These are phyloP conservation scores for Candida oleophila DNA, from an alignment of 805 yeast species.

Conservation along the genomic window DNA sequence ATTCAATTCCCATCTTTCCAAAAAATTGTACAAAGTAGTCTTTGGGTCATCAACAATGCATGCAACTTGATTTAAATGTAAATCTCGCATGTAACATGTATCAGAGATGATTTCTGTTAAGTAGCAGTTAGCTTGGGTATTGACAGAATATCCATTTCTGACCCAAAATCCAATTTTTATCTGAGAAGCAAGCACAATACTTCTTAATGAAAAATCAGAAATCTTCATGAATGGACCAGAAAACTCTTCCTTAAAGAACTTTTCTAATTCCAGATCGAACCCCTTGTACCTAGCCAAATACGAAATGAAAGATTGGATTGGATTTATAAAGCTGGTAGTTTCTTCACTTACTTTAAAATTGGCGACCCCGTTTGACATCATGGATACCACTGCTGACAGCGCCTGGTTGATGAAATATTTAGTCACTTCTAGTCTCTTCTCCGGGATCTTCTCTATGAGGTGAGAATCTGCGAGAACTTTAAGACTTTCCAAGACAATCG, in stretches of 20 bases:
- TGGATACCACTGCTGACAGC: constrained; percentile 15
- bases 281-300: constrained; percentile 37
- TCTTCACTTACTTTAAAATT: constrained; percentile 46
- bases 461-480: constrained; percentile 27
- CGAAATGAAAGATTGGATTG: constrained; percentile 57
- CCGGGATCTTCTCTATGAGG: constrained; percentile 2
- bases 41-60: constrained; percentile 38
- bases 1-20: constrained; percentile 58
- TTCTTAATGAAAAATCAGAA: constrained; percentile 58
- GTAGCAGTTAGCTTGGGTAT: constrained; percentile 44
- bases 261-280: constrained; percentile 8
- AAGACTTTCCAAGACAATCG: constrained; percentile 43
- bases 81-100: constrained; percentile 41
- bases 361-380: constrained; percentile 29
- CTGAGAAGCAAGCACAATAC: constrained; percentile 61
- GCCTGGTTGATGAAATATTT: neutral
- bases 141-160: constrained; percentile 60
- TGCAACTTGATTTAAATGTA: constrained; percentile 47
- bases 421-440: neutral
- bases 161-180: constrained; percentile 69
- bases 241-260: constrained; percentile 13
- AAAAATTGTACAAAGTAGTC: constrained; percentile 33
- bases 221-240: constrained; percentile 40
- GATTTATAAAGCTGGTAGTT: constrained; percentile 57
- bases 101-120: constrained; percentile 46